Percentiles rank a stretch among this genome's conserved stretches.
Conservation (phyloP, 2,329 filamentous ascomycete genomes). For the Verticillium zaregamsianum region DNA sequence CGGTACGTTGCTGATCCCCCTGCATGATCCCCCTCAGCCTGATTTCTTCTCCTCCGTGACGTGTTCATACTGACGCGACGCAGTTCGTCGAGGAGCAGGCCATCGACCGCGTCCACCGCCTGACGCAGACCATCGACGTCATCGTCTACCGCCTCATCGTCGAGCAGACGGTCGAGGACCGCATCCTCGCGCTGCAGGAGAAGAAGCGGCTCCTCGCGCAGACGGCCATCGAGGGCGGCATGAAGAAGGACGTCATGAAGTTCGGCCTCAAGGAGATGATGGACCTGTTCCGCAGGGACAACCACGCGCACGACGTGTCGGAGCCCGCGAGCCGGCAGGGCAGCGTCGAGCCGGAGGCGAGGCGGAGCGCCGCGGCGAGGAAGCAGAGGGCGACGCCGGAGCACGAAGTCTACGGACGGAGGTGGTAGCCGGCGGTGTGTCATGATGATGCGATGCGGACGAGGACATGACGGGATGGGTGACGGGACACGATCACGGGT, state of each 20-base stretch:
- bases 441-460: neutral
- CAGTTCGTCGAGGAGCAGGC: slow-evolving; percentile 97
- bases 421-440: slow-evolving; percentile 5
- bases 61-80: neutral
- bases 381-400: slow-evolving; percentile 14
- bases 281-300: slow-evolving; percentile 53
- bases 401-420: slow-evolving; percentile 10
- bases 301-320: neutral
- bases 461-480: neutral
- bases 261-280: slow-evolving; percentile 4
- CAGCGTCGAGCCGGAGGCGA: slow-evolving; percentile 13
- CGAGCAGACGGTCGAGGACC: slow-evolving; percentile 80
- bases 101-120: slow-evolving; percentile 96
- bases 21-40: neutral
- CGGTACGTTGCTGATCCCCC: slow-evolving; percentile 44
- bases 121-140: slow-evolving; percentile 93
- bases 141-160: slow-evolving; percentile 94
- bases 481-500: neutral
- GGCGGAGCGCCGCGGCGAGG: slow-evolving; percentile 23
- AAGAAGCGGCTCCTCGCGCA: slow-evolving; percentile 91
- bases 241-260: slow-evolving; percentile 35
- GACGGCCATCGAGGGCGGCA: slow-evolving; percentile 80
- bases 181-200: slow-evolving; percentile 90
- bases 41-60: too few species aligned
- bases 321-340: neutral